phyloP scores from a whole-genome alignment of 805 yeast genomes.

The Lipomyces sp. region DNA sequence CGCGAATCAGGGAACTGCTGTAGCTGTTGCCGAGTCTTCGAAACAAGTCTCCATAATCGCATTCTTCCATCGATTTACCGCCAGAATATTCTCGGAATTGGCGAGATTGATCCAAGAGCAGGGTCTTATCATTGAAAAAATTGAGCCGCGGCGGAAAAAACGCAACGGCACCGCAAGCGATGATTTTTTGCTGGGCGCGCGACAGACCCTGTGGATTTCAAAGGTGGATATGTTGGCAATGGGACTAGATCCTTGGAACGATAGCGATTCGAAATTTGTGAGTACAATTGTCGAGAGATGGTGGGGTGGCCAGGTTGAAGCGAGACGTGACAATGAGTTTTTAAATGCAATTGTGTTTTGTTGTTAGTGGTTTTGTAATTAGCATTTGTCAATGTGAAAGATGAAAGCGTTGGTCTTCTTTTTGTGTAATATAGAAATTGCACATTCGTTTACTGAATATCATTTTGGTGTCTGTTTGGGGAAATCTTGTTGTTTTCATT shows the following conservation, averaged over 20 bases:
- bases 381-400: not conserved
- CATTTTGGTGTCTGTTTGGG: not conserved
- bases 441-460: not conserved
- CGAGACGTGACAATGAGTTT: constrained; percentile 35
- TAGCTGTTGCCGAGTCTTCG: constrained; percentile 28
- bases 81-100: constrained; percentile 32
- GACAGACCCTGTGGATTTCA: constrained; percentile 34
- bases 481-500: not conserved
- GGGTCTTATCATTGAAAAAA: constrained; percentile 18
- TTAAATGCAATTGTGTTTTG: constrained; percentile 42
- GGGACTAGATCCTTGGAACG: constrained; percentile 63
- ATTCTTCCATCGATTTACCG: constrained; percentile 39
- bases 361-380: constrained; percentile 38
- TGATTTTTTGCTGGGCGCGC: not conserved
- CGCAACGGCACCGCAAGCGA: not conserved
- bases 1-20: constrained; percentile 10
- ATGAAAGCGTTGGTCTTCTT: not conserved
- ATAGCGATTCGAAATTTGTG: constrained; percentile 54
- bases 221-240: constrained; percentile 57
- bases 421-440: not conserved
- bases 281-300: constrained; percentile 51
- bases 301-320: constrained; percentile 55
- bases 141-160: constrained; percentile 23
- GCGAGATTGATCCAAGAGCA: constrained; percentile 32
- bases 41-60: constrained; percentile 39